Evolutionary conservation across 331 rosid genomes (phyloP), one percentile per base, ranked within the genome.

Genomic region (Dryas integrifolia): DNA sequence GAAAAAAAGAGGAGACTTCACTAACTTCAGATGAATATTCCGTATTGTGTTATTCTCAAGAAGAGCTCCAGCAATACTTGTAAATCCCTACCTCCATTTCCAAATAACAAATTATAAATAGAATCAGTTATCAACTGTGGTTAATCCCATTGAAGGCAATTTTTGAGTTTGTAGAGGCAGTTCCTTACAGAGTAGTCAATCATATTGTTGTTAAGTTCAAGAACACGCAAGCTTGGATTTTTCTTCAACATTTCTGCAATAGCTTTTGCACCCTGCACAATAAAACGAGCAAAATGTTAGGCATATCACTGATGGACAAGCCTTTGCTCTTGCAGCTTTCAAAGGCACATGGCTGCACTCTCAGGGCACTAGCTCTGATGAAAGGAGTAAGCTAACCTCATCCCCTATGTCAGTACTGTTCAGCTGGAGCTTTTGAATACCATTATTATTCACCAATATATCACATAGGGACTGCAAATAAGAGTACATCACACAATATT

Each of bases 21-120:
- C 98, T 88, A 76, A 94, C 97, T 83, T 91, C 79, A 94, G 91
- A 84, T 91, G 96, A 63, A 94, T 67, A 83, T 86, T 87, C 59
- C 92, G 80, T 77, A 94, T 46, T 45, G 83, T 82, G 79, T 83
- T 91, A 78, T 89, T 91, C 87, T 86, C 98, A 56, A 84, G 82
- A 82, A 94, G 96, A 78, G 96, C 98, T 70, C 90, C 98, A 38
- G 96, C 98, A 70, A 94, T 84, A 84, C 97, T 87, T 71, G 96
- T 75, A 78, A 94, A 94, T 79, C 98, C 98, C 98, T 94, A 84
- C 86, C 86, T 84, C 94, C 88, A 87, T 78, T 82, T 76, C 81
- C 82, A 81, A 82, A 69, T 78, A 61, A 76, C 63, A 80, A 75
- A 67, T 55, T 35, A 79, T 16, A 71, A 69, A 59, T 41, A 74